Conservation (phyloP, 2,329 filamentous ascomycete genomes). For the Aspergillus phoenicis region DNA sequence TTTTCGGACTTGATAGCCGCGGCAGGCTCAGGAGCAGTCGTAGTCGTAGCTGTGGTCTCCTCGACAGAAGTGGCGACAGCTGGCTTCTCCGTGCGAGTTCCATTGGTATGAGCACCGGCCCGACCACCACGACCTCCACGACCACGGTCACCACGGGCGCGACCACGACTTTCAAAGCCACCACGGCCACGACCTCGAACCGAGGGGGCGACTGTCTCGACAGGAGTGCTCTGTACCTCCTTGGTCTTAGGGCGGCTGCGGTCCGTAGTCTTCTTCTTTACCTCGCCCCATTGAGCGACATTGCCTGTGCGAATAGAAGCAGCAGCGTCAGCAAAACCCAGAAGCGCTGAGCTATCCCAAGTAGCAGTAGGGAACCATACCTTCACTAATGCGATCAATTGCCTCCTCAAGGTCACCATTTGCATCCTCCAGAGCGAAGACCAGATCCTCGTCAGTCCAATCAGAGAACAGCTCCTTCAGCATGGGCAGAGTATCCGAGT, state of each 20-base stretch:
- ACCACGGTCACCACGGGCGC: slow-evolving; percentile 51
- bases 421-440: slow-evolving; percentile 85
- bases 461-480: slow-evolving; percentile 93
- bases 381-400: slow-evolving; percentile 56
- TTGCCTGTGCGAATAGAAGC: slow-evolving; percentile 40
- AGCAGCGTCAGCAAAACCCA: slow-evolving; percentile 13
- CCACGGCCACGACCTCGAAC: slow-evolving; percentile 51
- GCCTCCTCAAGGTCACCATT: slow-evolving; percentile 52
- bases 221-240: slow-evolving; percentile 41
- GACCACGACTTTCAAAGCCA: slow-evolving; percentile 49
- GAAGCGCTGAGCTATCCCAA: slow-evolving; percentile 3
- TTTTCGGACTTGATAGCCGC: slow-evolving; percentile 29
- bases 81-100: slow-evolving; percentile 42
- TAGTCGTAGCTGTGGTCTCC: slow-evolving; percentile 9
- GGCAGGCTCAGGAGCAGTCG: slow-evolving; percentile 29
- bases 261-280: slow-evolving; percentile 55
- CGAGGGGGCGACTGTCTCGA: slow-evolving; percentile 38
- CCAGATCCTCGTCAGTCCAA: slow-evolving; percentile 93
- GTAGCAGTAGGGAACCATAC: slow-evolving; percentile 29
- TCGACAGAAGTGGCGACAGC: slow-evolving; percentile 18
- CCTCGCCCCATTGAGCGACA: slow-evolving; percentile 56
- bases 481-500: slow-evolving; percentile 73
- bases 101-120: slow-evolving; percentile 46
- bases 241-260: slow-evolving; percentile 50
- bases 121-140: slow-evolving; percentile 52